phyloP scores from a whole-genome alignment of 345 rosid genomes.

The Physaria fendleri region DNA sequence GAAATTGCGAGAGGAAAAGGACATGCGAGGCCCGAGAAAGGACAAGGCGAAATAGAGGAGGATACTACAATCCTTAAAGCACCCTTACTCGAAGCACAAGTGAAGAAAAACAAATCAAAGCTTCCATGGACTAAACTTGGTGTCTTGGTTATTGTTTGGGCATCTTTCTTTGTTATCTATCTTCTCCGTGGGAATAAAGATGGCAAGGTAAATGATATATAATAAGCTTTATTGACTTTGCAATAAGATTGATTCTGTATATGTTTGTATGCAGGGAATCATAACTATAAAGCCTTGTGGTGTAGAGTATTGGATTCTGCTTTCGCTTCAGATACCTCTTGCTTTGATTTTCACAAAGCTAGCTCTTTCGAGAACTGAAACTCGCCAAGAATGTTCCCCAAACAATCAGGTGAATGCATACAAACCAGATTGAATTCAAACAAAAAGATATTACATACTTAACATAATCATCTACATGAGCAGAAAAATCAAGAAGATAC shows the following conservation, averaged over 20 bases:
- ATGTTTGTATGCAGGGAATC: conserved; percentile 44
- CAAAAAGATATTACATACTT: neutral
- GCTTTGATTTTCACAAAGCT: conserved; percentile 57
- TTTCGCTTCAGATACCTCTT: conserved; percentile 72
- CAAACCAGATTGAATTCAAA: neutral
- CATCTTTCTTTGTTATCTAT: conserved; percentile 56
- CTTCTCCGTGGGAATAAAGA: conserved; percentile 64
- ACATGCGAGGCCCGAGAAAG: conserved; percentile 35
- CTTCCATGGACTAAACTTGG: conserved; percentile 73
- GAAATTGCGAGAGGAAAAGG: conserved; percentile 31
- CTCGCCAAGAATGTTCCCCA: conserved; percentile 4
- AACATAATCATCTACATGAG: neutral
- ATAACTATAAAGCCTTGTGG: conserved; percentile 58
- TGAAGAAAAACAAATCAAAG: conserved; percentile 1
- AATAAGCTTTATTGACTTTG: neutral
- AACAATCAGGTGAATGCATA: conserved; percentile 12
- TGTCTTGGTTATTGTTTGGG: conserved; percentile 59
- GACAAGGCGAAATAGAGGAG: conserved; percentile 28
- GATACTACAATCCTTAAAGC: conserved; percentile 22
- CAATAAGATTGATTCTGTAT: neutral
- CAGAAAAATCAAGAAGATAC: conserved; percentile 27
- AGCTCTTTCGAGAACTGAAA: conserved; percentile 41
- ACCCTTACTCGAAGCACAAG: conserved; percentile 40
- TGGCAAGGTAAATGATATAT: conserved; percentile 43
- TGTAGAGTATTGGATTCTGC: conserved; percentile 57